Evolutionary conservation across 441 rosid species (phyloP), one percentile per base, ranked within the genome.

Genomic region (Adansonia rubrostipa): DNA sequence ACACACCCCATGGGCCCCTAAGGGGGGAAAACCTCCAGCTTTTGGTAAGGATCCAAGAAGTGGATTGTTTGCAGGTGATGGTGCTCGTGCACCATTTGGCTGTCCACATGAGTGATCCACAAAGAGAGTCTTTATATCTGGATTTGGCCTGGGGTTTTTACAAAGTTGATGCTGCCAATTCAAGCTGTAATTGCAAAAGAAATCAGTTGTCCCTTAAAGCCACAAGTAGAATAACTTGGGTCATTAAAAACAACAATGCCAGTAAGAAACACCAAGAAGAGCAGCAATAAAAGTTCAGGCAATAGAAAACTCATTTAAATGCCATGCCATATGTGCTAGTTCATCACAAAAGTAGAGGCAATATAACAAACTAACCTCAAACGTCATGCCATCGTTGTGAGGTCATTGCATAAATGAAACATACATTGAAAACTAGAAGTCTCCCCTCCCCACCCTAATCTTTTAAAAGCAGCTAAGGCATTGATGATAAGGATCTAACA

Each of bases 161-260:
- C 99, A 96, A 71, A 94, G 97, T 80, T 94, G 98, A 82, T 96
- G 99, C 85, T 96, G 99, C 99, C 99, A 96, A 81, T 96, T 96
- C 87, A 96, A 87, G 86, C 98, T 96, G 97, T 71, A 83, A 77
- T 78, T 82, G 50, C 75, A 83, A 11, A 60, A 81, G 76, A 58
- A 78, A 65, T 65, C 69, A 77, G 81, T 72, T 71, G 6, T 8
- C 71, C 48, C 20, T 66, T 73, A 74, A 15, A 53, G 44, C 75
- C 51, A 66, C 84, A 76, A 73, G 56, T 13, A n/a, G 14, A 71
- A 28, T 33, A 66, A 63, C 58, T 57, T 9, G 7, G 19, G 24
- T 45, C 24, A 42, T 6, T 14, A 67, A 33, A 20, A 62, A 33
- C 70, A 61, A 13, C 33, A 40, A 14, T 40, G 40, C 67, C 17